Evolutionary conservation across 2,329 filamentous ascomycete species (phyloP), one percentile per base, ranked within the genome.

Genomic region (Sporothrix humicola): DNA sequence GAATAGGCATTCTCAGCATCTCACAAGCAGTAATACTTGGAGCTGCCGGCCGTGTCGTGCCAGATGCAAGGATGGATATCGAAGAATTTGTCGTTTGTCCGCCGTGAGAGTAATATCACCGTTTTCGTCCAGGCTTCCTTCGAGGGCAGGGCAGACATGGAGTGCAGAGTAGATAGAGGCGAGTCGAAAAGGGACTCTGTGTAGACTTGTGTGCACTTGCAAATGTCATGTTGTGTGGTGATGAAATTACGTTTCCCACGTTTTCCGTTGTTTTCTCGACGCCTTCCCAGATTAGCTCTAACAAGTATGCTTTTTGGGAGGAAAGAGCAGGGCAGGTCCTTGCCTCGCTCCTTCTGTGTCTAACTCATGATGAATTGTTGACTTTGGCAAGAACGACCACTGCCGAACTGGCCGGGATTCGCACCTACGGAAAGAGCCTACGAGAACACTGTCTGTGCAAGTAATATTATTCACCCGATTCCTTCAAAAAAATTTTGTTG

Each of bases 271-370:
- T 31, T 9, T 31, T 26, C 37, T 46, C 15, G 65, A 52, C 42
- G 61, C 46, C 65, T 69, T 52, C 46, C 65, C 15, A 42, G 48
- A 52, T 69, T 37, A 23, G 65, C 23, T 69, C 23, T 42, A 20
- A 37, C 44, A n/a, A 37, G 23, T 54, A 46, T 5, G 13, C n/a
- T 52, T 42, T 17, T 13, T 20, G 12, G 65, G 48, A 13, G 31
- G 68, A 71, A 50, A 13, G 56, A 71, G 15, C 54, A 61, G n/a
- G 68, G 68, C 50, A 23, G 17, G 46, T 54, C 66, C 46, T 13
- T 54, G 66, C 10, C 50, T 54, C 48, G 23, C 48, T 69, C 66
- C 48, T 54, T 69, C 66, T 37, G 26, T 59, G 56, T 37, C 31
- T 37, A 37, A 37, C 31, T 37, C 31, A 37, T 37, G 31, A 37